phyloP scores from a whole-genome alignment of 23 red algal species.

The Gracilaria domingensis region DNA sequence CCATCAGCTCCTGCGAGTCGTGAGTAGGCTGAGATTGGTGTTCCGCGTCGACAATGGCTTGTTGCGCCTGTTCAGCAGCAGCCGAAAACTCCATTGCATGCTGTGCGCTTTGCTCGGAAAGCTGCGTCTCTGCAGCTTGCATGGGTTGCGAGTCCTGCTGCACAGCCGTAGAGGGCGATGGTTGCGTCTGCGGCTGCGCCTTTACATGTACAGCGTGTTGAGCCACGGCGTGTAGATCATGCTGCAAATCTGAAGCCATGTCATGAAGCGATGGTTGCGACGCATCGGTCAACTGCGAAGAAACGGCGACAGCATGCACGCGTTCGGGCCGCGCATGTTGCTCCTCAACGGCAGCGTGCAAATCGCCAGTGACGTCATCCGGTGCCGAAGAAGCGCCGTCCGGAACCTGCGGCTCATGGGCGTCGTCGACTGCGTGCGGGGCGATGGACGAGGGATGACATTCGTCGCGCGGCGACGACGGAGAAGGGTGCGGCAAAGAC shows the following conservation, averaged over 20 bases:
- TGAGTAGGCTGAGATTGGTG: neutral
- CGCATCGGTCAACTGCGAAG: neutral
- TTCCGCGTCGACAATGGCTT: neutral
- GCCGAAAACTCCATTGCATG: neutral
- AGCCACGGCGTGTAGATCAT: conserved; percentile 11
- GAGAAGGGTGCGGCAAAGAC: neutral
- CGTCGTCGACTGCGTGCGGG: neutral
- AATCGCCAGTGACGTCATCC: neutral
- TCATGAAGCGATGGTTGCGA: neutral
- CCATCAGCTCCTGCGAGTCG: neutral
- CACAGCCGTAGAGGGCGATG: neutral
- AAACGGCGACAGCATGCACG: neutral
- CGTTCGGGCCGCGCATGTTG: neutral
- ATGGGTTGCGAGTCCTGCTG: neutral
- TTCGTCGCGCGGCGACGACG: neutral
- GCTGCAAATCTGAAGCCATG: neutral
- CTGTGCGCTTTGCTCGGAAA: neutral
- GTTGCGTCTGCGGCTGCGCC: neutral
- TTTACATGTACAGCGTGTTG: conserved; percentile 7
- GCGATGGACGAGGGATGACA: neutral
- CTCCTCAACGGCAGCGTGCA: neutral
- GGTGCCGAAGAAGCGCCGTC: neutral
- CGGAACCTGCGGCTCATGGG: neutral
- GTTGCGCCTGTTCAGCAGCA: neutral
- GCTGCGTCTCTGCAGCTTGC: neutral